phyloP scores from a whole-genome alignment of 2,329 filamentous ascomycete genomes.

The Lachnellula occidentalis region DNA sequence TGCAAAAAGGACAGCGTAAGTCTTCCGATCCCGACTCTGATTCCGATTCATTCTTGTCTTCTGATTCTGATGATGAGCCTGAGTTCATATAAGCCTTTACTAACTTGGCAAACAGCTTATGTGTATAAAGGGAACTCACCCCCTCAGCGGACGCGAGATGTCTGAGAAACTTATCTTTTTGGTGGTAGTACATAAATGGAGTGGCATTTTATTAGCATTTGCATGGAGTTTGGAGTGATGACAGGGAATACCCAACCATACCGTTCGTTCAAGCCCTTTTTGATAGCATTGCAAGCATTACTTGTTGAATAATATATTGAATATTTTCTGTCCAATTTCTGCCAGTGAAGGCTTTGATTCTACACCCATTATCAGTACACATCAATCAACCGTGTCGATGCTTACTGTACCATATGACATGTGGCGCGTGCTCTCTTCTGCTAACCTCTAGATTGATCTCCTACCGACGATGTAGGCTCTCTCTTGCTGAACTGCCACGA shows the following conservation, averaged over 20 bases:
- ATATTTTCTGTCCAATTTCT: background rate
- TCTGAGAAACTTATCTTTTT: background rate
- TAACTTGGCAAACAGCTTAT: conserved; percentile 5
- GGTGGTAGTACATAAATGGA: background rate
- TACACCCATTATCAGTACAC: no score
- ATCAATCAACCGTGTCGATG: no score
- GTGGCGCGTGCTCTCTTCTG: no score
- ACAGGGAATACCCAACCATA: background rate
- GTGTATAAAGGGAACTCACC: conserved; percentile 9
- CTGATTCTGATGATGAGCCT: background rate
- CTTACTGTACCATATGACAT: no score
- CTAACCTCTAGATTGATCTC: no score
- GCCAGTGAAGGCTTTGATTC: background rate
- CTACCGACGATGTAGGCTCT: no score
- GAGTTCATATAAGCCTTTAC: background rate
- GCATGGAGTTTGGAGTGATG: background rate
- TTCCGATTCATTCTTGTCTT: background rate
- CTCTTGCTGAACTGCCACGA: no score
- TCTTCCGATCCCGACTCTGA: background rate
- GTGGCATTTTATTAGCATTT: background rate
- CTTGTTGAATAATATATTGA: background rate
- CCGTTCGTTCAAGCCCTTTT: background rate
- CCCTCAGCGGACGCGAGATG: background rate
- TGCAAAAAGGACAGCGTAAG: conserved; percentile 30
- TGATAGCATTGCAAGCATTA: background rate